Evolutionary conservation across 106 monocot species (phyloP).

Genomic region (Dioscorea dumetorum): DNA sequence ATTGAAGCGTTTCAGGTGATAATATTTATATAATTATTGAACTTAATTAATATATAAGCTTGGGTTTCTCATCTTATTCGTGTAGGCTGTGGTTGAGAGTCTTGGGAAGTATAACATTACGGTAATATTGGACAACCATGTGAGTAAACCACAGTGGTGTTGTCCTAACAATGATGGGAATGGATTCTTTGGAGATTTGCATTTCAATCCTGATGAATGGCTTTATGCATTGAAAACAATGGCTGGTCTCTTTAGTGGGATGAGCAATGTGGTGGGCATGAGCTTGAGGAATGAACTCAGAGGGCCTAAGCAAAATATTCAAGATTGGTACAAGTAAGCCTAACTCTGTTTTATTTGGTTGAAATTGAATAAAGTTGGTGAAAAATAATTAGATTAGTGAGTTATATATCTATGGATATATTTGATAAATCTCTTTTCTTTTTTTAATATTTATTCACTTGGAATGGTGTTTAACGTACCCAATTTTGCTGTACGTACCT

Average conservation of each 20-base stretch:
- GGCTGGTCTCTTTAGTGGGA: slow-evolving; percentile 41
- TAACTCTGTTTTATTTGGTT: no score
- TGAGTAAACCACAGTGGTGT: slow-evolving; percentile 81
- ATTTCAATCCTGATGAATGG: slow-evolving; percentile 59
- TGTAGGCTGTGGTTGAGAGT: slow-evolving; percentile 50
- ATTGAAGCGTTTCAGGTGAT: background rate
- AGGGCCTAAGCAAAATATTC: slow-evolving; percentile 39
- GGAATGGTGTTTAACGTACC: no score
- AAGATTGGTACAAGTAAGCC: slow-evolving; percentile 51
- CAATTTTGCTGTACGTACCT: no score
- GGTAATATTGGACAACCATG: slow-evolving; percentile 77
- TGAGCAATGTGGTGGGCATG: slow-evolving; percentile 51
- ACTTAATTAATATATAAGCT: no score
- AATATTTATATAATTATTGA: no score
- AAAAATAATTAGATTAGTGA: no score
- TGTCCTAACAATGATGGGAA: slow-evolving; percentile 55
- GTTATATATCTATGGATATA: no score
- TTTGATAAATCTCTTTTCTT: no score
- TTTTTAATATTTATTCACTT: no score
- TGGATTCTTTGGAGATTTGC: slow-evolving; percentile 70
- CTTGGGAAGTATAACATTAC: slow-evolving; percentile 40
- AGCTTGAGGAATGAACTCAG: slow-evolving; percentile 71
- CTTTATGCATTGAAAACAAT: slow-evolving; percentile 43
- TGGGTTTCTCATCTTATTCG: no score
- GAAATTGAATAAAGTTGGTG: no score